Base-by-base conservation (phyloP, 164 flowering plant species). In the Pachysandra terminalis region DNA sequence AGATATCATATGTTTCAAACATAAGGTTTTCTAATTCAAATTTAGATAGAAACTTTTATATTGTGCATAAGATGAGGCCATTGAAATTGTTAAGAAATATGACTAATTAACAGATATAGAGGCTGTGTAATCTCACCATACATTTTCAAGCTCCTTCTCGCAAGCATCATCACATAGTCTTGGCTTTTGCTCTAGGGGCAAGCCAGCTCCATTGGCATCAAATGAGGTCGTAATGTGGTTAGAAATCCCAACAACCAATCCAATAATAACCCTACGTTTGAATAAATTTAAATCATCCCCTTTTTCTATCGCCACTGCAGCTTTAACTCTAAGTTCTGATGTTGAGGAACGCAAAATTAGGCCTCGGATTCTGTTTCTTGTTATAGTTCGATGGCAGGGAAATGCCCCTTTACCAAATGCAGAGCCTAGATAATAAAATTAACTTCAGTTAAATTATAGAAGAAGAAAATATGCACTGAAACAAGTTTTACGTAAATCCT, bases 81-180 rank as follows among this genome's bases (percentile, higher is more conserved):
- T 3, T 48, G n/a, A 62, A 62, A 41, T 51, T 24, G 19, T 27
- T 16, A n/a, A 28, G 19, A 59, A 23, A n/a, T 8, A 28, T 51
- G 41, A 58, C 41, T 26, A 57, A 73, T 21, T 25, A 24, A 51
- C 19, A 63, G 63, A 59, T 32, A 13, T 53, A 72, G 71, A 77
- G 79, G 71, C 9, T 66, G 71, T 61, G 82, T 60, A 80, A 80
- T 84, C 98, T 95, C 96, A 90, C 96, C 96, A 86, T 95, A 95
- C 97, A 95, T 95, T 95, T 95, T 95, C 97, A 86, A 95, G 94
- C 85, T 87, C 89, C 76, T 88, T 88, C 79, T 84, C 91, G 68
- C 99, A 95, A 10, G 73, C 66, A 28, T 79, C 84, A 68, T 95
- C 97, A 74, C 99, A 95, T 35, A 90, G 75, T 65, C 53, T 85